Conservation (phyloP, 169 alveolate species). For the Plasmodium ovale region DNA sequence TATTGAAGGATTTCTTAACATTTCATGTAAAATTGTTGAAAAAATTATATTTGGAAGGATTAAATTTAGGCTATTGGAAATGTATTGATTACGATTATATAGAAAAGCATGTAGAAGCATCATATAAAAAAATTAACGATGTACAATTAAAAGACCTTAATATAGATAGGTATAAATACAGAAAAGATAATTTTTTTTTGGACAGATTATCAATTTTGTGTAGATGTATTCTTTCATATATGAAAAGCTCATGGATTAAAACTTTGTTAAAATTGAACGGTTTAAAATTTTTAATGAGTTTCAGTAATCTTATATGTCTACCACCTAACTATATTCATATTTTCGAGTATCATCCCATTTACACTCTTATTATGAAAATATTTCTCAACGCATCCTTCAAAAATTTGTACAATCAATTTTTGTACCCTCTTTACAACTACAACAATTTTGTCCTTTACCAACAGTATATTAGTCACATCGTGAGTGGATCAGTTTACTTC, state of each 20-base stretch:
- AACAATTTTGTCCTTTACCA: conserved; percentile 28
- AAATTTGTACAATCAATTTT: conserved; percentile 40
- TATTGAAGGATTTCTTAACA: conserved; percentile 41
- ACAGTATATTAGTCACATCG: conserved; percentile 3
- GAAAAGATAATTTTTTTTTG: conserved; percentile 54
- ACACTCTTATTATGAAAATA: conserved; percentile 34
- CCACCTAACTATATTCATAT: conserved; percentile 70
- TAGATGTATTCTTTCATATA: conserved; percentile 65
- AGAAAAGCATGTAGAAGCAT: conserved; percentile 58
- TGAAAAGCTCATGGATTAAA: conserved; percentile 71
- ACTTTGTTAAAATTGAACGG: conserved; percentile 50
- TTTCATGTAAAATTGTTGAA: conserved; percentile 59
- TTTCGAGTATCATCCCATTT: conserved; percentile 66
- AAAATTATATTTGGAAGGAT: conserved; percentile 45
- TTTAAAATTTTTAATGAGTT: conserved; percentile 49
- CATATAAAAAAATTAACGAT: conserved; percentile 10
- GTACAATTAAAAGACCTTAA: conserved; percentile 61
- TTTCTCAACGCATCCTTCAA: conserved; percentile 41
- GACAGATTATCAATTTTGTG: conserved; percentile 64
- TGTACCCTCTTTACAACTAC: conserved; percentile 54
- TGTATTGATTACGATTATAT: conserved; percentile 55
- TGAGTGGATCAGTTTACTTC: neutral
- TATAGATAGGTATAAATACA: conserved; percentile 44
- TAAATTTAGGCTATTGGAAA: conserved; percentile 61
- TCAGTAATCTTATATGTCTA: conserved; percentile 21